phyloP scores from a whole-genome alignment of 1,284 basidiomycete species.

The Apiotrichum gracile region DNA sequence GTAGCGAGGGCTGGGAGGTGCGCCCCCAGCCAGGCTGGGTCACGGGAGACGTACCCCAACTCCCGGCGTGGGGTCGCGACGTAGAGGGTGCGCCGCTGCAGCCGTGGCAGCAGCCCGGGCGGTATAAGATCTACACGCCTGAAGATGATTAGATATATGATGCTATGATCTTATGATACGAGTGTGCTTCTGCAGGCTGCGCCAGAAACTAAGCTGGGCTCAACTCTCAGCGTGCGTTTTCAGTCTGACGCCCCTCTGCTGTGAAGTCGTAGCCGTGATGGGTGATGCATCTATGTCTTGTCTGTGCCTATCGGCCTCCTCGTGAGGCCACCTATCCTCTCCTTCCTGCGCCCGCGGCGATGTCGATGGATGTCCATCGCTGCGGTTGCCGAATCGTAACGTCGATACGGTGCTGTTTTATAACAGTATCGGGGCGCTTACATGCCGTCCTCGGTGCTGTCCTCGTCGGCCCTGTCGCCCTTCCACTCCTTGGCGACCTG shows the following conservation, averaged over 20 bases:
- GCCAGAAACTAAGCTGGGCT: too few species aligned
- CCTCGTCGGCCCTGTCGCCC: conserved; percentile 15
- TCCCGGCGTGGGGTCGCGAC: not conserved
- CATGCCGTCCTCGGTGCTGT: conserved; percentile 14
- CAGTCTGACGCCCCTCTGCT: too few species aligned
- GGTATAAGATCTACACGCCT: conserved; percentile 13
- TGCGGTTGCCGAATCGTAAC: not conserved
- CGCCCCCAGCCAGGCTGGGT: conserved; percentile 26
- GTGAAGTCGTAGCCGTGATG: not conserved
- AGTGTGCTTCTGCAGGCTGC: too few species aligned
- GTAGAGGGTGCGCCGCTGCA: not conserved
- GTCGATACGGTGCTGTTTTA: not conserved
- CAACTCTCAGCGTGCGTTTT: too few species aligned
- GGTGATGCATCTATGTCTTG: conserved; percentile 1
- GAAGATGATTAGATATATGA: conserved; percentile 7
- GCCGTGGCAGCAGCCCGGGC: conserved; percentile 16
- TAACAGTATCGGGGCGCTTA: not conserved
- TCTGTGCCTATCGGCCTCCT: not conserved
- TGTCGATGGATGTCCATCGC: not conserved
- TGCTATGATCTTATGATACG: not conserved
- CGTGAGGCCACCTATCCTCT: not conserved
- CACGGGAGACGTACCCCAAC: not conserved
- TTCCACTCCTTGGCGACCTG: conserved; percentile 29
- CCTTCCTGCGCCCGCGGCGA: not conserved
- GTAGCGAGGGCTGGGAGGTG: conserved; percentile 74